Percentiles rank a stretch among this genome's conserved stretches.
These are phyloP conservation scores for Heracleum sosnowskyi DNA, from an alignment of 129 eudicot genomes.

Conservation along the genomic window DNA sequence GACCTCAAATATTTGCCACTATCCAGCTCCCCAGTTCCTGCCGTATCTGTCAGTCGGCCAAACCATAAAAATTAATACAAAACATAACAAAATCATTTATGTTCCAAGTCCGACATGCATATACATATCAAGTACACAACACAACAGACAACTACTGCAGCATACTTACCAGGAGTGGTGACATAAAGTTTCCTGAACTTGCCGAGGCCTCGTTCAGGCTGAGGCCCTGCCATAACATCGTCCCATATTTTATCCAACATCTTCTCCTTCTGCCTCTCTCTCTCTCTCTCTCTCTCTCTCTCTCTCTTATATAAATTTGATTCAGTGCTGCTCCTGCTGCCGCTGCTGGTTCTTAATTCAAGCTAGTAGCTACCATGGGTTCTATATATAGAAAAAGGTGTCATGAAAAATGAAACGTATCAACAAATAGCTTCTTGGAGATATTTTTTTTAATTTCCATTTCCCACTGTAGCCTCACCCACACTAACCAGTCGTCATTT, in stretches of 20 bases:
- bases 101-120: not conserved
- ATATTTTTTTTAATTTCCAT: not conserved
- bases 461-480: not conserved
- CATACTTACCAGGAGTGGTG: slow-evolving; percentile 7
- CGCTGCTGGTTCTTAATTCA: not conserved
- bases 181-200: slow-evolving; percentile 44
- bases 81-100: not conserved
- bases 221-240: slow-evolving; percentile 86
- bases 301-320: no score
- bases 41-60: not conserved
- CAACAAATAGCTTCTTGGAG: not conserved
- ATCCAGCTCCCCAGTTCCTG: slow-evolving; percentile 20
- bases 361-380: not conserved
- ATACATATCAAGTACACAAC: no score
- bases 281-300: not conserved
- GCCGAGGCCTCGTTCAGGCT: slow-evolving; percentile 63
- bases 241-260: slow-evolving; percentile 84
- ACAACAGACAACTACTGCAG: not conserved
- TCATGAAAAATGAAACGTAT: not conserved
- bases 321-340: not conserved
- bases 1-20: slow-evolving; percentile 49
- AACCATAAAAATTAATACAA: not conserved
- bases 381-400: not conserved
- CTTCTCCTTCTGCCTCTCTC: not conserved
- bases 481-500: no score